Conservation (phyloP, 495 filamentous ascomycete genomes). For the Monascus purpureus region DNA sequence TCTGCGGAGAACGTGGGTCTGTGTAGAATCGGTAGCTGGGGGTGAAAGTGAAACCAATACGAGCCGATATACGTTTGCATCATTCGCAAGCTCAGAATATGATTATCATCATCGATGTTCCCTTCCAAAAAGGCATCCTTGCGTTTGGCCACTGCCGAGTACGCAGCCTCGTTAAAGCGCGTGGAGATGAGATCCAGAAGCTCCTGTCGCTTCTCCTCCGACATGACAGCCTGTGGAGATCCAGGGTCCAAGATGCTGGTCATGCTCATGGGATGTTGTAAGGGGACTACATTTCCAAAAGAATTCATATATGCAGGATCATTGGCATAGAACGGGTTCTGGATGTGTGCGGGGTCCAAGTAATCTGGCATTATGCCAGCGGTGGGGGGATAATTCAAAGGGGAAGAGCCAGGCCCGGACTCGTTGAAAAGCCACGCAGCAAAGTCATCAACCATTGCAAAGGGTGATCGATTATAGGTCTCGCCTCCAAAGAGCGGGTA, state of each 20-base stretch:
- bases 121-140: constrained; percentile 70
- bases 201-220: constrained; percentile 74
- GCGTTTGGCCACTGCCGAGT: constrained; percentile 57
- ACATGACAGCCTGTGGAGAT: constrained; percentile 64
- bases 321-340: constrained; percentile 28
- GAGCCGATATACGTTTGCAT: constrained; percentile 91
- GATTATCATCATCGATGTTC: constrained; percentile 53
- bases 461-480: constrained; percentile 70
- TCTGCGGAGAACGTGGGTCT: constrained; percentile 86
- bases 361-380: constrained; percentile 31
- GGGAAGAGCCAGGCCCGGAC: constrained; percentile 15
- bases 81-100: constrained; percentile 80
- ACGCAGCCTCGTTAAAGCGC: constrained; percentile 68
- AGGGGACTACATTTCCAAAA: constrained; percentile 23
- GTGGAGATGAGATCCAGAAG: constrained; percentile 75
- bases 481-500: constrained; percentile 79
- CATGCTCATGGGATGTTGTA: constrained; percentile 76
- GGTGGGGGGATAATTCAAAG: constrained; percentile 15
- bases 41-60: constrained; percentile 90
- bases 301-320: constrained; percentile 24
- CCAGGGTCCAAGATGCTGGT: constrained; percentile 78
- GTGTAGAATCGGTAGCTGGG: constrained; percentile 88
- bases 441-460: constrained; percentile 83
- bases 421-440: constrained; percentile 84
- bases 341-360: constrained; percentile 30